Conservation (phyloP, 2,329 filamentous ascomycete species). For the Xylaria sp. region DNA sequence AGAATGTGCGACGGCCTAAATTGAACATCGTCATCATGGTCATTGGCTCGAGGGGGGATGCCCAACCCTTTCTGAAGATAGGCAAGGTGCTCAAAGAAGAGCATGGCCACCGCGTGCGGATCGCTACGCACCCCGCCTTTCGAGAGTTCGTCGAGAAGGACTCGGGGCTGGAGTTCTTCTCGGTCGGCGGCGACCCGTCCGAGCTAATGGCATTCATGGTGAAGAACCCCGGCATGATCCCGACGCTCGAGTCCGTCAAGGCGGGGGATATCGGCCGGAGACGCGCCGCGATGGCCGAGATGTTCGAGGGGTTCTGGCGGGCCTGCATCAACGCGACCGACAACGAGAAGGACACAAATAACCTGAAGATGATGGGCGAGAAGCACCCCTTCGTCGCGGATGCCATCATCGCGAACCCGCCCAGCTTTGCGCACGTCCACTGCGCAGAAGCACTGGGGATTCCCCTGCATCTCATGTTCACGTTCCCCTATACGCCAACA, state of each 20-base stretch:
- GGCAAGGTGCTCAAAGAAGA: constrained; percentile 72
- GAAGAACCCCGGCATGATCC: constrained; percentile 79
- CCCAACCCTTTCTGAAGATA: constrained; percentile 78
- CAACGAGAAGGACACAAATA: constrained; percentile 63
- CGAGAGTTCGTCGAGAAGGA: constrained; percentile 75
- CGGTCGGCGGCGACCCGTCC: constrained; percentile 75
- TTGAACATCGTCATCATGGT: constrained; percentile 85
- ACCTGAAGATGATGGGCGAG: constrained; percentile 66
- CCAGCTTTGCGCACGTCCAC: constrained; percentile 76
- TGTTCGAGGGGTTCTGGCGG: constrained; percentile 83
- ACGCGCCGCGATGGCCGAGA: constrained; percentile 73
- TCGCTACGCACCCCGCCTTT: constrained; percentile 79
- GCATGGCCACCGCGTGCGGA: constrained; percentile 74
- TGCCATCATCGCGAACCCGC: constrained; percentile 84
- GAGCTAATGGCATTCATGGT: constrained; percentile 91
- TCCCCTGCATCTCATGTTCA: constrained; percentile 86
- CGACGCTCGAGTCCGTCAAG: constrained; percentile 70
- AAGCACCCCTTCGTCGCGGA: constrained; percentile 69
- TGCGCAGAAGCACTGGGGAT: constrained; percentile 79
- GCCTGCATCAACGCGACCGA: constrained; percentile 76
- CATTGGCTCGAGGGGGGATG: constrained; percentile 78
- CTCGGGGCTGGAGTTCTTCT: constrained; percentile 77
- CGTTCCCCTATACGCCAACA: constrained; percentile 78
- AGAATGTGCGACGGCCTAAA: constrained; percentile 44
- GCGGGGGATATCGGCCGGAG: constrained; percentile 72